Conservation (phyloP, 2,329 filamentous ascomycete genomes). For the Monosporascus sp. region DNA sequence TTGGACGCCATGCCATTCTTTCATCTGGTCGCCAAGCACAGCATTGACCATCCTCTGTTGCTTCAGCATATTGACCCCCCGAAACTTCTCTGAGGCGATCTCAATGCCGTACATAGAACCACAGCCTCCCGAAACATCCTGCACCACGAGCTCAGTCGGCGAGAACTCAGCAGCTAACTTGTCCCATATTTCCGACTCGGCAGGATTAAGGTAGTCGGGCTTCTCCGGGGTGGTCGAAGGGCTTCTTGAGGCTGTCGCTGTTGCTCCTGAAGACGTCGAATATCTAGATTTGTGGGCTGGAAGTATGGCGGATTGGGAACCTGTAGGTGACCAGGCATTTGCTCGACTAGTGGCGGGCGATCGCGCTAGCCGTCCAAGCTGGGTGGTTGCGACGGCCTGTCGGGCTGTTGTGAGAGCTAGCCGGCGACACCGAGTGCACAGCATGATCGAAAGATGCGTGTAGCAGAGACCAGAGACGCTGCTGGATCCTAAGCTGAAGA, state of each 20-base stretch:
- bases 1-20: slow-evolving; percentile 78
- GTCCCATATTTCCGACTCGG: slow-evolving; percentile 56
- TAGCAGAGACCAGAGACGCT: neutral
- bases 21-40: slow-evolving; percentile 68
- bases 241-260: slow-evolving; percentile 8
- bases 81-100: slow-evolving; percentile 66
- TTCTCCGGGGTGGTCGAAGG: slow-evolving; percentile 27
- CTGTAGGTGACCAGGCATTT: slow-evolving; percentile 1
- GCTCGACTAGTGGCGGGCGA: slow-evolving; percentile 3
- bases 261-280: slow-evolving; percentile 17
- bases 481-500: neutral
- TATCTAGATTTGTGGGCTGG: slow-evolving; percentile 8
- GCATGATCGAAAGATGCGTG: slow-evolving; percentile 7
- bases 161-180: slow-evolving; percentile 43
- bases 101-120: slow-evolving; percentile 85
- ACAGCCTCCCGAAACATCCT: slow-evolving; percentile 78
- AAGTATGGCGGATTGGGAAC: neutral
- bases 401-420: slow-evolving; percentile 12
- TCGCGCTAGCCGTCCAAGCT: slow-evolving; percentile 2
- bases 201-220: slow-evolving; percentile 47
- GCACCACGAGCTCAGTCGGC: slow-evolving; percentile 55
- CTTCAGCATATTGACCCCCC: slow-evolving; percentile 66
- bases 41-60: slow-evolving; percentile 79
- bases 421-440: slow-evolving; percentile 16
- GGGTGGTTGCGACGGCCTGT: slow-evolving; percentile 9